Conservation (phyloP, 305 asterid species). For the Fraxinus albicans region DNA sequence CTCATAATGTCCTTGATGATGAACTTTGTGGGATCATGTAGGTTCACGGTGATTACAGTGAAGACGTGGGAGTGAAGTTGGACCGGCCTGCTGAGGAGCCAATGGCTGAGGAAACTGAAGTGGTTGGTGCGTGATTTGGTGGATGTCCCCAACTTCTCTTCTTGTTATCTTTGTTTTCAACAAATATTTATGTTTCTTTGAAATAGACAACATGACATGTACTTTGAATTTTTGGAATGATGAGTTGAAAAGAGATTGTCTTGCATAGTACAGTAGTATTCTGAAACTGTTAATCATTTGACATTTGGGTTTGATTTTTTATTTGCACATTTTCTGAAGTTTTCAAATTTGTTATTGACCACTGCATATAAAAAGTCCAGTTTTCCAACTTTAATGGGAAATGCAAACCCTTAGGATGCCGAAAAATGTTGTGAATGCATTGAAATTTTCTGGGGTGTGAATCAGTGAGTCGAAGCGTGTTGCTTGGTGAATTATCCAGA, state of each 20-base stretch:
- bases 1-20: neutral
- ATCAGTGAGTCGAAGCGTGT: neutral
- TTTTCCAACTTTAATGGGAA: neutral
- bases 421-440: neutral
- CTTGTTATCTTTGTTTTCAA: neutral
- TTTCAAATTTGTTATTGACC: neutral
- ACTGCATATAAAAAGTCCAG: neutral
- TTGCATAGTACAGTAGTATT: neutral
- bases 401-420: neutral
- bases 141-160: neutral
- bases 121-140: constrained; percentile 47
- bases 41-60: constrained; percentile 78
- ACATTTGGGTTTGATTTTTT: neutral
- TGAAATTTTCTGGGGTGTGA: neutral
- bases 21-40: constrained; percentile 17
- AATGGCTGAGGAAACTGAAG: constrained; percentile 54
- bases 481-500: neutral
- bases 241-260: neutral
- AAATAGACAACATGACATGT: neutral
- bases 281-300: neutral
- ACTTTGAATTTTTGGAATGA: neutral
- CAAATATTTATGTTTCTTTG: neutral
- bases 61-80: constrained; percentile 67
- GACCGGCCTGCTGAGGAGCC: constrained; percentile 78
- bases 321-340: neutral